phyloP scores from a whole-genome alignment of 768 basidiomycete species.

The Clitopilus hobsonii region DNA sequence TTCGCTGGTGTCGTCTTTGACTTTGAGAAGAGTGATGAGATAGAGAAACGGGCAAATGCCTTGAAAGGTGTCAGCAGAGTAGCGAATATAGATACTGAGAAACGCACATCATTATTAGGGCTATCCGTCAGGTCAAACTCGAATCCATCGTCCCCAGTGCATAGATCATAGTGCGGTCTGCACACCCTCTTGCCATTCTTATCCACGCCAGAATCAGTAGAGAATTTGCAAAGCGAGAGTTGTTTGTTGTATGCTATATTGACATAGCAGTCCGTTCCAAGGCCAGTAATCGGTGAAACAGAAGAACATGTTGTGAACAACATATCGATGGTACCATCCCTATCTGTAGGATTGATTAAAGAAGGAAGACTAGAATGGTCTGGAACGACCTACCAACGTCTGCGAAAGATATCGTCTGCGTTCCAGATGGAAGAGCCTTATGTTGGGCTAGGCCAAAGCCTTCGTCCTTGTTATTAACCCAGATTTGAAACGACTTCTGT shows the following conservation, averaged over 20 bases:
- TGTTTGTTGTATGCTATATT: slow-evolving; percentile 95
- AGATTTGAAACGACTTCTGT: slow-evolving; percentile 79
- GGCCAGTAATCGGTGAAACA: slow-evolving; percentile 62
- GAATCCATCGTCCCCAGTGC: slow-evolving; percentile 77
- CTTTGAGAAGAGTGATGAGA: slow-evolving; percentile 48
- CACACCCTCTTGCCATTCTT: slow-evolving; percentile 56
- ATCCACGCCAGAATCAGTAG: slow-evolving; percentile 38
- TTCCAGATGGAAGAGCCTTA: slow-evolving; percentile 68
- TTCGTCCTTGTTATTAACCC: slow-evolving; percentile 78
- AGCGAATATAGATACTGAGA: neutral
- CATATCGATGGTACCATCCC: slow-evolving; percentile 96
- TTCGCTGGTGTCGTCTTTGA: slow-evolving; percentile 21
- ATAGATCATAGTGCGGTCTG: slow-evolving; percentile 75
- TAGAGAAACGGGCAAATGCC: slow-evolving; percentile 64
- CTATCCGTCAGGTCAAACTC: slow-evolving; percentile 60
- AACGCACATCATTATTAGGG: slow-evolving; percentile 44
- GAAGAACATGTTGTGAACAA: slow-evolving; percentile 81
- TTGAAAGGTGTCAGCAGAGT: slow-evolving; percentile 20
- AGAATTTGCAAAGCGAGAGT: slow-evolving; percentile 68
- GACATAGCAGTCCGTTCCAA: slow-evolving; percentile 74
- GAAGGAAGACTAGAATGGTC: neutral
- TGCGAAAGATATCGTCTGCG: slow-evolving; percentile 80
- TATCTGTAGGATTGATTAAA: slow-evolving; percentile 43
- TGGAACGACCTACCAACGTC: slow-evolving; percentile 64
- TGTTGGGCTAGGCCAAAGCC: slow-evolving; percentile 70